Conservation (phyloP, 495 filamentous ascomycete species). For the Xylaria curta region DNA sequence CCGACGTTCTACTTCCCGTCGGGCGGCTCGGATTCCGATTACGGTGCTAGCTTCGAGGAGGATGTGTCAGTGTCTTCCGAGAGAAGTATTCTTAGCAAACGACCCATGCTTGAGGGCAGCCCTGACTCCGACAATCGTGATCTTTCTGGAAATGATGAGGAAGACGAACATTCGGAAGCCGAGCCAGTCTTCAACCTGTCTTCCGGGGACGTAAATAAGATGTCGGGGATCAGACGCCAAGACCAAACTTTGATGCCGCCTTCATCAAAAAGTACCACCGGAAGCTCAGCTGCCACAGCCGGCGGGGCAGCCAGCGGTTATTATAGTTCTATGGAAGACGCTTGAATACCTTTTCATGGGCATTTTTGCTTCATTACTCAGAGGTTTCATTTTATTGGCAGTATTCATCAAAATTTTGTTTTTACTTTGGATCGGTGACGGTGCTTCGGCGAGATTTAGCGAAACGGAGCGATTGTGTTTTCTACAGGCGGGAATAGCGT, state of each 20-base stretch:
- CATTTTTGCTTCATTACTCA: neutral
- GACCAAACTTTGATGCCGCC: slow-evolving; percentile 14
- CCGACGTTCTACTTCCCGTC: slow-evolving; percentile 49
- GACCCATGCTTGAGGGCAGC: slow-evolving; percentile 36
- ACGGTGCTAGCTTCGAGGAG: slow-evolving; percentile 35
- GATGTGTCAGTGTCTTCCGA: slow-evolving; percentile 37
- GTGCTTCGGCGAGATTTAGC: neutral
- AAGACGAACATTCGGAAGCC: slow-evolving; percentile 42
- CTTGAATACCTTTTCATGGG: neutral
- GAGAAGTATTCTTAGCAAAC: slow-evolving; percentile 39
- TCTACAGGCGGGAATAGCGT: neutral
- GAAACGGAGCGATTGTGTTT: slow-evolving; percentile 1
- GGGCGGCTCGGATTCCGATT: slow-evolving; percentile 42
- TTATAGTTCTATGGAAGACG: slow-evolving; percentile 47
- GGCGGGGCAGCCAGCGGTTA: slow-evolving; percentile 51
- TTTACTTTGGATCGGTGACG: neutral
- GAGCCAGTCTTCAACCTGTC: slow-evolving; percentile 33
- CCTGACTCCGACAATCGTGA: slow-evolving; percentile 36
- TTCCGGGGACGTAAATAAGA: slow-evolving; percentile 25
- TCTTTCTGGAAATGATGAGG: slow-evolving; percentile 41
- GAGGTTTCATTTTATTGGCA: neutral
- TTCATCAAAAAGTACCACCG: slow-evolving; percentile 39
- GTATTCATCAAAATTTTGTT: neutral
- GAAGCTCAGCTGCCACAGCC: slow-evolving; percentile 53
- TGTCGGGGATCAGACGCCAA: slow-evolving; percentile 17